phyloP scores from a whole-genome alignment of 78 protist genomes.

The Bigelowiella natans region DNA sequence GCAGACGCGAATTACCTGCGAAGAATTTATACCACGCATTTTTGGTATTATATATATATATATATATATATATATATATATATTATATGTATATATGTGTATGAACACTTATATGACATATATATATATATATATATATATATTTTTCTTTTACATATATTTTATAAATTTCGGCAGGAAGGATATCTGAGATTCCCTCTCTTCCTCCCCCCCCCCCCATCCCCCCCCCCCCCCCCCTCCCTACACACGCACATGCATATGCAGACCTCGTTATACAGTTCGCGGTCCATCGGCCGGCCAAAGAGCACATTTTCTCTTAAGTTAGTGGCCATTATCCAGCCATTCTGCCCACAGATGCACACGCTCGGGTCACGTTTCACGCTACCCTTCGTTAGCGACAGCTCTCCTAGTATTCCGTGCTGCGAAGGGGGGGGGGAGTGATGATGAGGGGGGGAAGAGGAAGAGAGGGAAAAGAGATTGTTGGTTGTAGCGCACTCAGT shows the following conservation, averaged over 20 bases:
- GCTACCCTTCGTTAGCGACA: too few species aligned
- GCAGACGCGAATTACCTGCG: neutral
- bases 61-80: neutral
- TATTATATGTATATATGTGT: neutral
- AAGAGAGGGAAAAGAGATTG: too few species aligned
- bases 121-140: neutral
- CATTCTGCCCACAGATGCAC: neutral
- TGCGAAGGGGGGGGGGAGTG: too few species aligned
- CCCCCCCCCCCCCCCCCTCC: too few species aligned
- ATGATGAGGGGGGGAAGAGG: too few species aligned
- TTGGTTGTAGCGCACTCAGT: too few species aligned
- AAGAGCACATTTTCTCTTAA: neutral
- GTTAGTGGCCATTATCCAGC: neutral
- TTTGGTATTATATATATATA: neutral
- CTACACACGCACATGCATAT: too few species aligned
- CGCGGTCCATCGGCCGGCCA: neutral
- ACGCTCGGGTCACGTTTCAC: too few species aligned
- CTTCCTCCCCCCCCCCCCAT: too few species aligned
- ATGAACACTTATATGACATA: neutral
- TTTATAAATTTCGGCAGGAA: neutral
- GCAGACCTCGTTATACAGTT: too few species aligned
- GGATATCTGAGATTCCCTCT: too few species aligned
- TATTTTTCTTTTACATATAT: neutral
- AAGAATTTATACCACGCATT: neutral
- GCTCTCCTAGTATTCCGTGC: too few species aligned